Evolutionary conservation across 1,284 basidiomycete genomes (phyloP), one percentile per base, ranked within the genome.

Genomic region (Cutaneotrichosporon sp.): DNA sequence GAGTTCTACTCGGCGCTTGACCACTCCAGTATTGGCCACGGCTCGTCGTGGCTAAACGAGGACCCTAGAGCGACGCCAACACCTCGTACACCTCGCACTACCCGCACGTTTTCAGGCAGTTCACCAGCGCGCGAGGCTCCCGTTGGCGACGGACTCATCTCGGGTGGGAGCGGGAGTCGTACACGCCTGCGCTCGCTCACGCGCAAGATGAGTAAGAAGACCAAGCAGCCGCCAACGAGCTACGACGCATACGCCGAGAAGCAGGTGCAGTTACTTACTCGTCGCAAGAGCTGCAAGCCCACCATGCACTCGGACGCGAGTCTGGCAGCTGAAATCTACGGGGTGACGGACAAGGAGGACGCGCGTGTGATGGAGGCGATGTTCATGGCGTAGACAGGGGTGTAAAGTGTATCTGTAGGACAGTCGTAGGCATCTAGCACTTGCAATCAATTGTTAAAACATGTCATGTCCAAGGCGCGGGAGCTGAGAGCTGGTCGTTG

Each of bases 311-410:
- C 63, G 10, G 68, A 65, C 5, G 73, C 75, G 9, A 73, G 67
- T 21, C 63, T 77, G 13, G 72, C 72, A 8, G 73, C 73, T 58
- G 70, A 73, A 60, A 60, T 74, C 65, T 52, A 61, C 55, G 55
- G 63, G 56, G 69, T 76, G 32, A 65, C 66, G 65, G 65, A 74
- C 66, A 75, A 77, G 63, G 76, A 77, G 51, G 70, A 75, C 21
- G 68, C 66, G 58, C 72, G 74, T 47, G 57, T 73, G 36, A 73
- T 73, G 51, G 78, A 80, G 72, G 72, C 72, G 5, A 76, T 76
- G 68, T 80, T 80, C 74, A 64, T 77, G 71, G 69, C 69, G 36
- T 76, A 69, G 56, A 8, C 16, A n/a, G 51, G 7, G 5, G 30
- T 34, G 21, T 16, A 51, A 5, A 30, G 26, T 51, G 30, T 31